Percentiles rank a stretch among this genome's conserved stretches.
phyloP scores from a whole-genome alignment of 352 stramenopile genomes.

The Detonula confervacea region DNA sequence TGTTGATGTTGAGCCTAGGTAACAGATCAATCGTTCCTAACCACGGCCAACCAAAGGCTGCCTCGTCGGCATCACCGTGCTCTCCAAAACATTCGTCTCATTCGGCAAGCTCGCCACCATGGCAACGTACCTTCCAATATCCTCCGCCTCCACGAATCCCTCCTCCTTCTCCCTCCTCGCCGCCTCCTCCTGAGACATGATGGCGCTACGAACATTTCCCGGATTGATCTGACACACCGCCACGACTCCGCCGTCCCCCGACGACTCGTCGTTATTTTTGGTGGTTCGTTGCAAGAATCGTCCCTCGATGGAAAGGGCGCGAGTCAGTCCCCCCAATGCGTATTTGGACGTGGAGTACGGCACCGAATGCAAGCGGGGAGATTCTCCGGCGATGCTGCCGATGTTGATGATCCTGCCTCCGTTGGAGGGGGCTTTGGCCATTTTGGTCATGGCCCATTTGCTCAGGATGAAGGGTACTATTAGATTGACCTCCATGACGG shows the following conservation, averaged over 20 bases:
- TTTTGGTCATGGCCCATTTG: slow-evolving; percentile 70
- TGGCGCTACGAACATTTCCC: slow-evolving; percentile 75
- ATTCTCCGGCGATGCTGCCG: slow-evolving; percentile 71
- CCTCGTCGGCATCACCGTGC: slow-evolving; percentile 76
- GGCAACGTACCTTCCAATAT: slow-evolving; percentile 71
- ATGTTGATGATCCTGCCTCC: slow-evolving; percentile 83
- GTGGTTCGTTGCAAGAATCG: slow-evolving; percentile 48
- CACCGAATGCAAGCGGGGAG: slow-evolving; percentile 67
- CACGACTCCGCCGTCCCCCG: slow-evolving; percentile 41
- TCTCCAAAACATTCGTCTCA: slow-evolving; percentile 72
- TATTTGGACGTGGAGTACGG: slow-evolving; percentile 81
- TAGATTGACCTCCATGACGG: slow-evolving; percentile 77
- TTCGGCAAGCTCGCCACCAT: slow-evolving; percentile 74
- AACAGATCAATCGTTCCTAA: no score
- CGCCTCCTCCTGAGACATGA: slow-evolving; percentile 51
- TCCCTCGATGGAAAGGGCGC: slow-evolving; percentile 75
- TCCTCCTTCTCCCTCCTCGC: slow-evolving; percentile 44
- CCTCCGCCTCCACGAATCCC: slow-evolving; percentile 61
- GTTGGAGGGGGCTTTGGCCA: slow-evolving; percentile 51
- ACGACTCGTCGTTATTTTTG: slow-evolving; percentile 32
- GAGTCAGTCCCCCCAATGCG: slow-evolving; percentile 72
- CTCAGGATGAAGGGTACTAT: slow-evolving; percentile 74
- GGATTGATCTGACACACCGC: slow-evolving; percentile 75
- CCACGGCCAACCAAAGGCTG: slow-evolving; percentile 79
- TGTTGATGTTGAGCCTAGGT: no score